A percentile compares a stretch with the other conserved stretches of the same genome.
Conservation (phyloP, 2,329 filamentous ascomycete genomes). For the Cercospora janseana region DNA sequence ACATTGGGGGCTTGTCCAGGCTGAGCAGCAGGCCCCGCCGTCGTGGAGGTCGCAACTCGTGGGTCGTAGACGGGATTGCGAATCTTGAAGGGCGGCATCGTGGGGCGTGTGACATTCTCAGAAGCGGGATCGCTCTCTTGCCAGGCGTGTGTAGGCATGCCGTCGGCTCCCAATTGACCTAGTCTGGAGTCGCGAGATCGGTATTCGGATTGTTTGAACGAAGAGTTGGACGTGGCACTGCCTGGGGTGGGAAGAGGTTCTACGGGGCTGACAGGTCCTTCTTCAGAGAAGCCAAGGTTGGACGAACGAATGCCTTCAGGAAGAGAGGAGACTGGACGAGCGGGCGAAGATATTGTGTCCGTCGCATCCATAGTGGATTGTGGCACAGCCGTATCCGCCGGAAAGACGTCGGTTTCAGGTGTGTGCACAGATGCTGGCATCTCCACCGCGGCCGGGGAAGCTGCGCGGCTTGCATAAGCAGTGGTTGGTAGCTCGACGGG, state of each 20-base stretch:
- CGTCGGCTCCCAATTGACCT: constrained; percentile 32
- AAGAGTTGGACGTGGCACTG: constrained; percentile 6
- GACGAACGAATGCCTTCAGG: constrained; percentile 14
- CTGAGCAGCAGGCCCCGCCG: constrained; percentile 8
- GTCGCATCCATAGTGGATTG: constrained; percentile 15
- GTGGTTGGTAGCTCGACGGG: constrained; percentile 17
- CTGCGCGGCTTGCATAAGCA: constrained; percentile 1
- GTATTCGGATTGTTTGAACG: constrained; percentile 20
- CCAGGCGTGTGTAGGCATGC: constrained; percentile 32
- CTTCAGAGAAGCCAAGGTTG: constrained; percentile 19
- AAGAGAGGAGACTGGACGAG: constrained; percentile 25
- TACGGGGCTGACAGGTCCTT: constrained; percentile 24
- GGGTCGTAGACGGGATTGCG: constrained; percentile 33
- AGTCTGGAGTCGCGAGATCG: constrained; percentile 29
- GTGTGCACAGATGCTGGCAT: constrained; percentile 12
- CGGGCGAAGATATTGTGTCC: constrained; percentile 7
- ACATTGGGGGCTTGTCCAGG: constrained; percentile 16
- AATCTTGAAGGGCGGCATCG: constrained; percentile 30
- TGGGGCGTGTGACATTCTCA: constrained; percentile 7
- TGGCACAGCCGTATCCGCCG: constrained; percentile 16
- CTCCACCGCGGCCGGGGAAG: constrained; percentile 11
- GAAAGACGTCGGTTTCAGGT: constrained; percentile 18
- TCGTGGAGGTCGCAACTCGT: constrained; percentile 14
- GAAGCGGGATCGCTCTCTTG: constrained; percentile 15
- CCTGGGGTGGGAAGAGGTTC: constrained; percentile 9